Conservation (phyloP, 192 early-diverging fungal genomes). For the Nowakowskiella sp. region DNA sequence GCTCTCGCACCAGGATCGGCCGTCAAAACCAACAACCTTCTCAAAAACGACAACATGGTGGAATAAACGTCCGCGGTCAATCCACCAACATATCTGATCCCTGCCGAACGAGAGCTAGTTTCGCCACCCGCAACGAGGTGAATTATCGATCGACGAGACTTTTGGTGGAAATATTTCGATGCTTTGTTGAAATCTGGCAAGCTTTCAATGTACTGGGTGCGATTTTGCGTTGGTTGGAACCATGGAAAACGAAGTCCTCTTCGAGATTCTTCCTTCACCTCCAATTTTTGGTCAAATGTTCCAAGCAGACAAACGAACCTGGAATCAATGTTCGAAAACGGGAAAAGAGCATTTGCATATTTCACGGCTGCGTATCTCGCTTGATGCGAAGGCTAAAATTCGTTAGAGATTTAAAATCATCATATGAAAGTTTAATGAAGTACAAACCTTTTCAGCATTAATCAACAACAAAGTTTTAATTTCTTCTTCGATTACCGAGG, state of each 20-base stretch:
- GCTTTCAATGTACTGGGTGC: constrained; percentile 1
- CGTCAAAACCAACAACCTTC: constrained; percentile 47
- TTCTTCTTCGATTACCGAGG: no score
- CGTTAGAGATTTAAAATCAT: constrained; percentile 7
- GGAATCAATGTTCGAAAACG: constrained; percentile 30
- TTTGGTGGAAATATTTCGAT: not conserved
- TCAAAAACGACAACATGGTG: constrained; percentile 52
- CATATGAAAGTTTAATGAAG: constrained; percentile 3
- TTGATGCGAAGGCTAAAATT: constrained; percentile 29
- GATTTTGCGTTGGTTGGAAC: not conserved
- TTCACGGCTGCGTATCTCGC: constrained; percentile 33
- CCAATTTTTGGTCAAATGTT: constrained; percentile 32
- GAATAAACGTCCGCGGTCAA: constrained; percentile 58
- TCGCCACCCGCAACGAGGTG: not conserved
- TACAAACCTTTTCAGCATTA: constrained; percentile 35
- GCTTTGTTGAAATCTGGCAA: constrained; percentile 22
- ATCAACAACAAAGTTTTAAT: constrained; percentile 19
- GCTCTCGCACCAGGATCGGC: constrained; percentile 50
- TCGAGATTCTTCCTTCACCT: constrained; percentile 38
- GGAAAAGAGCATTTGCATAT: constrained; percentile 41
- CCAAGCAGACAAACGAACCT: constrained; percentile 35
- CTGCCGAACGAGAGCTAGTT: not conserved
- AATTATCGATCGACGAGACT: constrained; percentile 2
- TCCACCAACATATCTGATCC: constrained; percentile 33
- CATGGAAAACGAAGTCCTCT: constrained; percentile 39